Conservation (phyloP, 495 filamentous ascomycete genomes). For the Pyrenopolyporus hunteri region DNA sequence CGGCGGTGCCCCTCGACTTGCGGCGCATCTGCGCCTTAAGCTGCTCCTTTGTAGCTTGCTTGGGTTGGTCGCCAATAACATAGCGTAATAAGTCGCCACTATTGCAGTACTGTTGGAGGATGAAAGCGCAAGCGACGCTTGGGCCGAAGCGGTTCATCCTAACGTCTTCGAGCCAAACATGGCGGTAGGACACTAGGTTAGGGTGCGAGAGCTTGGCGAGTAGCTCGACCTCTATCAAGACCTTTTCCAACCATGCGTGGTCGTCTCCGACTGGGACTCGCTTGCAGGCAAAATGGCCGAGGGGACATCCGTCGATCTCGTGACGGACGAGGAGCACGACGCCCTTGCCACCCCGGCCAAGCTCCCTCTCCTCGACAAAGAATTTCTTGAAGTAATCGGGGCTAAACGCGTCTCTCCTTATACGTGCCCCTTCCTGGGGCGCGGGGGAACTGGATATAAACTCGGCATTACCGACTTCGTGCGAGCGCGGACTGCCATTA, state of each 20-base stretch:
- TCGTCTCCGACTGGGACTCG: conserved; percentile 94
- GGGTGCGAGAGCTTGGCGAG: conserved; percentile 89
- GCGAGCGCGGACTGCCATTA: conserved; percentile 37
- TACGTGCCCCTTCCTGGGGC: conserved; percentile 63
- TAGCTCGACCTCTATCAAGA: conserved; percentile 89
- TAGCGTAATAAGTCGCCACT: conserved; percentile 89
- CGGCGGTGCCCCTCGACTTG: conserved; percentile 65
- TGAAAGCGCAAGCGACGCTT: conserved; percentile 92
- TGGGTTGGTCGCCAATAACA: conserved; percentile 71
- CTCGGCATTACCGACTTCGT: conserved; percentile 50
- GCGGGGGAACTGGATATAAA: conserved; percentile 62
- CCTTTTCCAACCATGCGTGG: conserved; percentile 92
- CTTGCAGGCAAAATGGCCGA: conserved; percentile 95
- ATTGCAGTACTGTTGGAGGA: conserved; percentile 97
- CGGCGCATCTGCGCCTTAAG: conserved; percentile 86
- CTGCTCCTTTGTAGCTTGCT: conserved; percentile 70
- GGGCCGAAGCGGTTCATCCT: conserved; percentile 84
- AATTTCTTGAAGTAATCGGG: conserved; percentile 89
- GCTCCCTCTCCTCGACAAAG: conserved; percentile 83
- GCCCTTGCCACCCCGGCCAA: conserved; percentile 91
- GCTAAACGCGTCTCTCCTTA: conserved; percentile 84
- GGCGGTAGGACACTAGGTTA: conserved; percentile 95
- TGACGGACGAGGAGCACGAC: conserved; percentile 92
- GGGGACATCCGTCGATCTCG: conserved; percentile 81
- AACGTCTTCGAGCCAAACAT: conserved; percentile 94